These are phyloP conservation scores for Copromyces sp. DNA, from an alignment of 495 filamentous ascomycete species.

Conservation along the genomic window DNA sequence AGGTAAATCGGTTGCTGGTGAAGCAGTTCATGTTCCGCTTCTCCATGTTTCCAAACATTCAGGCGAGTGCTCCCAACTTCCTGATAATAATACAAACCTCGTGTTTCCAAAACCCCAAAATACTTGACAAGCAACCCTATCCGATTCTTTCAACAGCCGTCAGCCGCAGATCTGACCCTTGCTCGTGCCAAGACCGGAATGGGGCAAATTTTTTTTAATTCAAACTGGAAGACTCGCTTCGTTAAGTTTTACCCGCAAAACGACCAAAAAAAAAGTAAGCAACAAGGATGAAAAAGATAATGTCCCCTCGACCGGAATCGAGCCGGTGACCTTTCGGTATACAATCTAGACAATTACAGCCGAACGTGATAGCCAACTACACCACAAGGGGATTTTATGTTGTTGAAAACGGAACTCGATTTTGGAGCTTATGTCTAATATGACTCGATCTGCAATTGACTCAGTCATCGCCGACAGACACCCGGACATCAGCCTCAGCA, in stretches of 20 bases:
- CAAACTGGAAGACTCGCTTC: no score
- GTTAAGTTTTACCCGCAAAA: no score
- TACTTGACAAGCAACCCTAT: background rate
- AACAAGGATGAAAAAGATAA: background rate
- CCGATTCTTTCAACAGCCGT: background rate
- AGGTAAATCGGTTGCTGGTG: background rate
- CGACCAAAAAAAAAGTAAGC: background rate
- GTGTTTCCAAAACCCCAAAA: background rate
- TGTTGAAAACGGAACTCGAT: background rate
- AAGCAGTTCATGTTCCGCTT: background rate
- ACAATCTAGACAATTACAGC: background rate
- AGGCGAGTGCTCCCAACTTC: background rate
- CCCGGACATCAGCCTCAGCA: no score
- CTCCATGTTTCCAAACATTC: background rate
- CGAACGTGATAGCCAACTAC: background rate
- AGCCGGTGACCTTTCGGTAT: background rate
- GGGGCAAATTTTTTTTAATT: no score
- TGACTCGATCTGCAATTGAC: no score
- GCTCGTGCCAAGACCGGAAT: background rate
- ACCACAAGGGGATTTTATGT: background rate
- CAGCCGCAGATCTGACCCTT: background rate
- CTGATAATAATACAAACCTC: background rate
- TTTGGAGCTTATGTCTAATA: background rate
- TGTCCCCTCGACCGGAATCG: background rate
- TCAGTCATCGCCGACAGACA: no score